Evolutionary conservation across 495 filamentous ascomycete species (phyloP).

Genomic region (Bacidia rubella): DNA sequence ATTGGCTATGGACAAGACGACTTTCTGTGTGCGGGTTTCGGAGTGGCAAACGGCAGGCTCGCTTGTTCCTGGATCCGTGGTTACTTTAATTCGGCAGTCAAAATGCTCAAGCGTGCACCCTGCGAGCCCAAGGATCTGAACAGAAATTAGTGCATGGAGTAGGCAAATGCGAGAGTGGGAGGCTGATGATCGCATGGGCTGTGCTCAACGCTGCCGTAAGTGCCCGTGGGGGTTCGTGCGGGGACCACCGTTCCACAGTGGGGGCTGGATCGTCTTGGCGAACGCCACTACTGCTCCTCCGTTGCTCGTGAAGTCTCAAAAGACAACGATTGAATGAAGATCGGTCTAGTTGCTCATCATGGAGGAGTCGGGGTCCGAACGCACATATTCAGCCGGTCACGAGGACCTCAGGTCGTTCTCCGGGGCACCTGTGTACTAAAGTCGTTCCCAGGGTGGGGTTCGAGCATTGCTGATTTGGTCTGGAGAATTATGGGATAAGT

Average conservation of each 20-base stretch:
- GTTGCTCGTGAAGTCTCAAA: not conserved
- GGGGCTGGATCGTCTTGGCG: not conserved
- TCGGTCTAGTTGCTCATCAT: not conserved
- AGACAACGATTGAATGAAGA: not conserved
- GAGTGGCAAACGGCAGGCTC: not conserved
- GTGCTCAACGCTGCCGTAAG: not conserved
- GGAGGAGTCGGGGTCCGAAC: not conserved
- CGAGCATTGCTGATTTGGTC: too few species aligned
- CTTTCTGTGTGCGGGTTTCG: not conserved
- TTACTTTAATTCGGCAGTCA: not conserved
- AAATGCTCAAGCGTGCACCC: not conserved
- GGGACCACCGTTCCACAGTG: not conserved
- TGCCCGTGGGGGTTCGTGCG: not conserved
- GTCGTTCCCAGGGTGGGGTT: too few species aligned
- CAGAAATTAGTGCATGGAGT: too few species aligned
- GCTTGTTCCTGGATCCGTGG: conserved; percentile 1
- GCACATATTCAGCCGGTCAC: not conserved
- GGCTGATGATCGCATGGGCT: not conserved
- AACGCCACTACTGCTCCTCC: not conserved
- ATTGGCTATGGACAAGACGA: not conserved
- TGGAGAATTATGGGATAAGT: too few species aligned
- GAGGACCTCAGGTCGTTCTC: not conserved
- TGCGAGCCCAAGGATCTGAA: not conserved
- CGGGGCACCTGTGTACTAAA: too few species aligned
- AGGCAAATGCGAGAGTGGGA: not conserved